Evolutionary conservation across 345 rosid genomes (phyloP), one percentile per base, ranked within the genome.

Genomic region (Tarenaya hassleriana): DNA sequence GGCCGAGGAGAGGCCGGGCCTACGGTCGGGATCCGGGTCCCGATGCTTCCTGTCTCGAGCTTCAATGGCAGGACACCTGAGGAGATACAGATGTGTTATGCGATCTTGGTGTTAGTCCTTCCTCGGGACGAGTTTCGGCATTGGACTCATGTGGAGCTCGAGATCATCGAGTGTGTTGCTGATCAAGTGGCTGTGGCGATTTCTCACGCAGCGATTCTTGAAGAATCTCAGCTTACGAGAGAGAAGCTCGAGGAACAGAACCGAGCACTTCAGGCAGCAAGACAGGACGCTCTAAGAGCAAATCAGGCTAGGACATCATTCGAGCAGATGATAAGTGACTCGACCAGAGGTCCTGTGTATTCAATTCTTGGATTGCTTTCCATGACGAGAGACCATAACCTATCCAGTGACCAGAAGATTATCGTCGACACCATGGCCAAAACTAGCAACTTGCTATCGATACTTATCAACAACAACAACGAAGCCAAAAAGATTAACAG

Each of bases 151-250:
- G 89, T 77, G 55, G 97, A 87, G 55, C 56, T 84, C 1, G 96
- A 87, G 80, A 90, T 90, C 52, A 73, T 87, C 20, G 74, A 90
- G 64, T 88, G 80, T 24, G 97, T 90, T 13, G 97, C 97, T 37
- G 97, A 87, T 73, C 97, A 90, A 71, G 96, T 90, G 16, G 89
- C 96, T 14, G 96, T 90, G 62, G 97, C 97, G 2, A 75, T 90
- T 44, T 90, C 97, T 55, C 97, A 90, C 61, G 96, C 97, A 1
- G 95, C 88, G 33, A 78, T 86, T 49, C 95, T 90, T 12, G 97
- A 90, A 54, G 97, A 90, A 35, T 90, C 97, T 21, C 96, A 84
- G 49, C 82, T 74, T 14, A 90, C 86, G 94, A 84, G 96, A 56
- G 91, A 84, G 50, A 74, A 84, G 41, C 69, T 90, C 39, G 89